These are phyloP conservation scores for Neurospora terricola DNA, from an alignment of 495 filamentous ascomycete genomes.

Conservation along the genomic window DNA sequence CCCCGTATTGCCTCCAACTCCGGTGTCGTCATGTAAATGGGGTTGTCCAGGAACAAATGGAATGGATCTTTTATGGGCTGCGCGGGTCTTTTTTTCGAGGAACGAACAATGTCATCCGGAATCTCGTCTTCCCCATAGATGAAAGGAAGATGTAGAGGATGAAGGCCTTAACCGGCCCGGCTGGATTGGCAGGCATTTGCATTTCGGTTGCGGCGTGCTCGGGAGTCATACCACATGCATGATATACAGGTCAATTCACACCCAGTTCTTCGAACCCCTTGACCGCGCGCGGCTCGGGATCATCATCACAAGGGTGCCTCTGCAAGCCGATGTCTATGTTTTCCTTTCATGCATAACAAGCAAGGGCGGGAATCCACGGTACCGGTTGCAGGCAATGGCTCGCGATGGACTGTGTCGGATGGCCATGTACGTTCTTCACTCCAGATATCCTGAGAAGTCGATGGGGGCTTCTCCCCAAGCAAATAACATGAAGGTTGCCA, in stretches of 20 bases:
- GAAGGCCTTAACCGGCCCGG: constrained; percentile 14
- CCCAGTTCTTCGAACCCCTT: constrained; percentile 23
- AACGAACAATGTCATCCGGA: constrained; percentile 18
- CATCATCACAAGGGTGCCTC: background rate
- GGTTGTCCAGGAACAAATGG: constrained; percentile 8
- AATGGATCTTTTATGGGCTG: constrained; percentile 13
- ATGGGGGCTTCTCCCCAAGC: background rate
- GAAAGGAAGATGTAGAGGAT: constrained; percentile 14
- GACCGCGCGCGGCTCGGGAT: background rate
- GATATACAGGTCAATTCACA: constrained; percentile 31
- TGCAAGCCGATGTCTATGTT: background rate
- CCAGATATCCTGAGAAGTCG: background rate
- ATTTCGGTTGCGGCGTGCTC: constrained; percentile 30
- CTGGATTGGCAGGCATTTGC: constrained; percentile 28
- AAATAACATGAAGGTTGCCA: background rate
- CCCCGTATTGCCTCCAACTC: constrained; percentile 99
- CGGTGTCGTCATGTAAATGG: constrained; percentile 96
- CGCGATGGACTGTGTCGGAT: background rate
- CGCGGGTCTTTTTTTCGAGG: constrained; percentile 18
- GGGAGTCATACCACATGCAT: constrained; percentile 30
- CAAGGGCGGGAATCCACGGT: background rate
- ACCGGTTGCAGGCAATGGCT: background rate
- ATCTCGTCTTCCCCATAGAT: constrained; percentile 14
- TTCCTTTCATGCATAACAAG: background rate
- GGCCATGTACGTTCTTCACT: background rate